These are phyloP conservation scores for Aspergillus terreus DNA, from an alignment of 2,329 filamentous ascomycete species.

Conservation along the genomic window DNA sequence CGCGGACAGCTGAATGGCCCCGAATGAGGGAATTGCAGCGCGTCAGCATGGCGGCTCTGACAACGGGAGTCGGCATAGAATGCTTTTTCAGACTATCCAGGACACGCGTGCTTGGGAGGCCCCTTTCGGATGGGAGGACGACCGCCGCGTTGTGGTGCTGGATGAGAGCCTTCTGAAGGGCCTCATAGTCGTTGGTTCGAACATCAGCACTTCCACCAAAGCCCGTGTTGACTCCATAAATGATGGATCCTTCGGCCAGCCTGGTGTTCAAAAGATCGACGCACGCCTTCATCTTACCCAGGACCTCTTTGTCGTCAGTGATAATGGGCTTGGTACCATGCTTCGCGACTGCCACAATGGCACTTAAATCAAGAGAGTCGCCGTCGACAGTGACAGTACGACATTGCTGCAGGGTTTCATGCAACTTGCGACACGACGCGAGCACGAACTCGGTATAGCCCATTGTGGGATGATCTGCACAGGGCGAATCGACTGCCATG, in stretches of 20 bases:
- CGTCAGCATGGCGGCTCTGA: conserved; percentile 53
- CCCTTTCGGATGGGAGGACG: conserved; percentile 28
- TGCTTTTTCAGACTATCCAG: conserved; percentile 20
- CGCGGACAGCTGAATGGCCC: conserved; percentile 51
- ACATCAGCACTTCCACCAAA: conserved; percentile 65
- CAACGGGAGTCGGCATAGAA: conserved; percentile 49
- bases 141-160: conserved; percentile 47
- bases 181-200: conserved; percentile 46
- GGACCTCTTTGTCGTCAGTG: neutral
- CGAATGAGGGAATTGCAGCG: conserved; percentile 54
- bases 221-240: conserved; percentile 59
- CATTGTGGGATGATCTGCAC: neutral
- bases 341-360: conserved; percentile 9
- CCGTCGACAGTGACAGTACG: conserved; percentile 6
- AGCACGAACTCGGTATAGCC: neutral
- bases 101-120: neutral
- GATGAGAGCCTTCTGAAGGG: conserved; percentile 45
- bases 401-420: neutral
- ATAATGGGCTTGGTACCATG: neutral
- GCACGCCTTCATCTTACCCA: conserved; percentile 10
- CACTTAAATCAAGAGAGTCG: conserved; percentile 6
- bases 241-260: conserved; percentile 9
- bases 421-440: neutral
- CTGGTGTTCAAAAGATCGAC: conserved; percentile 11
- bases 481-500: neutral